Evolutionary conservation across 352 stramenopile species (phyloP), one percentile per base, ranked within the genome.

Genomic region (Pseudoperonospora humuli): DNA sequence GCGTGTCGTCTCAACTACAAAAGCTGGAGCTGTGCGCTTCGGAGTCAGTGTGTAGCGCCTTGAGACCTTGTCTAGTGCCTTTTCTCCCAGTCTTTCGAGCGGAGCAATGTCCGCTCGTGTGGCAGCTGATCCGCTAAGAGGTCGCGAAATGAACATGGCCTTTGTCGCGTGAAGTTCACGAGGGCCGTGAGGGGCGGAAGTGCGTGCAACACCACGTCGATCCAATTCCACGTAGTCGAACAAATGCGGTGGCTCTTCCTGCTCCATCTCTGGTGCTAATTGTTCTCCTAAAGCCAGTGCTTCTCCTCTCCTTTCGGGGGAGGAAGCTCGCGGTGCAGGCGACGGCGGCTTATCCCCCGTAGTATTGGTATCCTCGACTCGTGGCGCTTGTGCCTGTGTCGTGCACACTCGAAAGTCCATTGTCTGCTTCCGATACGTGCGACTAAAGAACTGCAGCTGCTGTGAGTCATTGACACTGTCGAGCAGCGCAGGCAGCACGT

Each of bases 151-250:
- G 37, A 84, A 86, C 45, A 84, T 70, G 7, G 75, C 72, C 38
- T 84, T 84, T 26, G 64, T 79, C 28, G 73, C 41, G 29, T 88
- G 75, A 17, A 88, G 61, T 50, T 84, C 70, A 1, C 75, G 73
- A 3, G 60, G 57, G 1, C 73, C 73, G 25, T 88, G 75, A 1
- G 69, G 65, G 9, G 75, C 49, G 2, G 58, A 37, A 3, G 34
- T 49, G 6, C 36, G 39, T 11, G 34, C 32, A 14, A 50, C 45
- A 23, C 66, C 63, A 34, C 71, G 73, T 10, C 50, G 56, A 11
- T 76, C 64, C 19, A 69, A 58, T 38, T 83, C 70, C 0, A 86
- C 54, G 17, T 58, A 82, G 54, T 86, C 68, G 24, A 86, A 86
- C 7, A 83, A 27, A 61, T 86, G 74, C 26, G 67, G 54, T 33